Conservation (phyloP, 2,329 filamentous ascomycete genomes). For the Tolypocladium guangdongense region DNA sequence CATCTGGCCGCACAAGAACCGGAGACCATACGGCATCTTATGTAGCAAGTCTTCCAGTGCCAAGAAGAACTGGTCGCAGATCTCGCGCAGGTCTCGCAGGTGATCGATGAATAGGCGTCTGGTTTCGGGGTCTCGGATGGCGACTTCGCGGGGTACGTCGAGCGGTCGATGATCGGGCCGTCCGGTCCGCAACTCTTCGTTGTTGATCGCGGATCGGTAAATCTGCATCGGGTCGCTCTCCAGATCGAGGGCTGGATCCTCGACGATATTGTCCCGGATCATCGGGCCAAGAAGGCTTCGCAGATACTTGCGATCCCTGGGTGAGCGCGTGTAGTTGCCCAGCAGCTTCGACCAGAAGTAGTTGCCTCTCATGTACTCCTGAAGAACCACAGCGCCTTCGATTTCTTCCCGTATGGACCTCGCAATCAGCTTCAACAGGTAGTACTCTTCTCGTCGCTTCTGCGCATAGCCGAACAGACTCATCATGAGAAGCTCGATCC, state of each 20-base stretch:
- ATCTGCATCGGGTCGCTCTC: slow-evolving; percentile 98
- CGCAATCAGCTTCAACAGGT: slow-evolving; percentile 78
- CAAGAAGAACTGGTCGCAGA: slow-evolving; percentile 81
- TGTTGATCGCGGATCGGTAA: slow-evolving; percentile 89
- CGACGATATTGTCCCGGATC: slow-evolving; percentile 84
- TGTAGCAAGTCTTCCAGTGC: slow-evolving; percentile 73
- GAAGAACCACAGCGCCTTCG: slow-evolving; percentile 57
- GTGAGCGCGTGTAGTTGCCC: slow-evolving; percentile 78
- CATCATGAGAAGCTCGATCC: slow-evolving; percentile 90
- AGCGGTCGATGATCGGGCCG: slow-evolving; percentile 68
- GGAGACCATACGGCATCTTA: slow-evolving; percentile 85
- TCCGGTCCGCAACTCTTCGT: slow-evolving; percentile 90
- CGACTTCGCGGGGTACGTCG: slow-evolving; percentile 81
- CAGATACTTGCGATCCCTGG: slow-evolving; percentile 84
- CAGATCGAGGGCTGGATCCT: slow-evolving; percentile 80
- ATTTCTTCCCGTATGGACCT: slow-evolving; percentile 80
- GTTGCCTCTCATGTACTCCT: slow-evolving; percentile 81
- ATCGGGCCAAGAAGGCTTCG: slow-evolving; percentile 76
- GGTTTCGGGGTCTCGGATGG: slow-evolving; percentile 93
- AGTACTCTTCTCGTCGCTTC: slow-evolving; percentile 94
- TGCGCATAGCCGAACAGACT: slow-evolving; percentile 94
- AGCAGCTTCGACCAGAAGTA: slow-evolving; percentile 91
- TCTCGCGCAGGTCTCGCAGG: slow-evolving; percentile 84
- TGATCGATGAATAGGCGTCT: slow-evolving; percentile 89
- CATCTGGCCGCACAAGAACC: slow-evolving; percentile 78